Percentiles rank a stretch among this genome's conserved stretches.
phyloP scores from a whole-genome alignment of 139 green algal species.

The Micractinium sp. region DNA sequence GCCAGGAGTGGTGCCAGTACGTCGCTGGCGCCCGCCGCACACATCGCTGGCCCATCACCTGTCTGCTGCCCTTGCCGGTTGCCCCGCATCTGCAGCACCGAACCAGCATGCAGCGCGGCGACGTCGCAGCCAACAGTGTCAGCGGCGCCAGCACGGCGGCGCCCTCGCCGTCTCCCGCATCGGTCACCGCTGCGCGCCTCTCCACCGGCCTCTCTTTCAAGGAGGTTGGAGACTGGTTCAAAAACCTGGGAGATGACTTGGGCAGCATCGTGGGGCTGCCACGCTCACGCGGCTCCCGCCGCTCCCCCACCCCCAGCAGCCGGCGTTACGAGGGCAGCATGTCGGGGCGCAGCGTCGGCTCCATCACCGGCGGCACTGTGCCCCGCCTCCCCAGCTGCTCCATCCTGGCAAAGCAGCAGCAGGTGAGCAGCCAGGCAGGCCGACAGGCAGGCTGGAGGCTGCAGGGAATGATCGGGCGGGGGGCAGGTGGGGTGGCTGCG shows the following conservation, averaged over 20 bases:
- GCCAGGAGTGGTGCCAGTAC: no score
- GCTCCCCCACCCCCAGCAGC: not conserved
- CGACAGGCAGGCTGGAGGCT: not conserved
- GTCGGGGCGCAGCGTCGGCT: not conserved
- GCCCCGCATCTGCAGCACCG: no score
- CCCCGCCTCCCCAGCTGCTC: conserved; percentile 19
- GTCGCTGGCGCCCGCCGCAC: not conserved
- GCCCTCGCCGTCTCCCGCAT: not conserved
- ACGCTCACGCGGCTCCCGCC: not conserved
- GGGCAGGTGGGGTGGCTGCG: not conserved
- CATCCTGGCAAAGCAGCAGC: conserved; percentile 28
- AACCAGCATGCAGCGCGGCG: not conserved
- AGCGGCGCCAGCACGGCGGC: not conserved
- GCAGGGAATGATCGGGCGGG: no score
- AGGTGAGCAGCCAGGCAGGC: conserved; percentile 1
- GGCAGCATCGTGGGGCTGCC: conserved; percentile 8
- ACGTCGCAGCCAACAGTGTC: not conserved
- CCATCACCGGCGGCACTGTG: not conserved
- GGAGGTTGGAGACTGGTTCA: conserved; percentile 40
- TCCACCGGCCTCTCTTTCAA: conserved; percentile 16
- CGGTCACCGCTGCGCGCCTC: not conserved
- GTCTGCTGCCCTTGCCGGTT: not conserved
- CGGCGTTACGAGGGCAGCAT: not conserved
- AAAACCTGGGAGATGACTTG: conserved; percentile 19
- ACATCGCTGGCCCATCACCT: not conserved